Evolutionary conservation across 768 basidiomycete species (phyloP).

Genomic region (Porpolomopsis calyptriformis): DNA sequence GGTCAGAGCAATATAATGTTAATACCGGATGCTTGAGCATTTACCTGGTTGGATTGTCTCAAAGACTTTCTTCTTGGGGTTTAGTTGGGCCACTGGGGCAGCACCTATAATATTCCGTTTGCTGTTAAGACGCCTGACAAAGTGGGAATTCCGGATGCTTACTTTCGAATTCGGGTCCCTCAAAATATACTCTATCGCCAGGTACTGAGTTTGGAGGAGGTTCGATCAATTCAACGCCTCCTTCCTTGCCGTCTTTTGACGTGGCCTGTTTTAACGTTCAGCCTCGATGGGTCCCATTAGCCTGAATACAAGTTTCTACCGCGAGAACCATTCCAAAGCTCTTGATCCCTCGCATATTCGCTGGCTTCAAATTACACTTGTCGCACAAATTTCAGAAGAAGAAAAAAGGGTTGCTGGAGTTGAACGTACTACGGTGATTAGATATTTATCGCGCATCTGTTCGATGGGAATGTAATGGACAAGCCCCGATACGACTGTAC

Average conservation of each 20-base stretch:
- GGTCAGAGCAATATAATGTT: background rate
- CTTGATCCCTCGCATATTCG: constrained; percentile 94
- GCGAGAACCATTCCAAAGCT: constrained; percentile 97
- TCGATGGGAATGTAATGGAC: constrained; percentile 96
- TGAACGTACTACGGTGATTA: constrained; percentile 66
- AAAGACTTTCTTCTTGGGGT: constrained; percentile 99
- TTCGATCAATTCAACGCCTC: constrained; percentile 82
- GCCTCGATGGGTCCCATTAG: background rate
- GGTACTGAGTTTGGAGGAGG: constrained; percentile 81
- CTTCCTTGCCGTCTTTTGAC: constrained; percentile 82
- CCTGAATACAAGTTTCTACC: constrained; percentile 32
- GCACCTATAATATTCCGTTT: constrained; percentile 28
- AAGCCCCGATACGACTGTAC: constrained; percentile 93
- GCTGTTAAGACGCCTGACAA: background rate
- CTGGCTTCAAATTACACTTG: constrained; percentile 91
- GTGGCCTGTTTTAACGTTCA: constrained; percentile 49
- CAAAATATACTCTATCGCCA: constrained; percentile 92
- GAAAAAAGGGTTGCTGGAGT: background rate
- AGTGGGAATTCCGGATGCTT: constrained; percentile 16
- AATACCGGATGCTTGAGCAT: constrained; percentile 8
- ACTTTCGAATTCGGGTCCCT: constrained; percentile 82
- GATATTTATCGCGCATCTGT: constrained; percentile 73
- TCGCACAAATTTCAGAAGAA: constrained; percentile 1
- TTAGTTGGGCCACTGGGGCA: constrained; percentile 71
- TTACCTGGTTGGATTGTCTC: constrained; percentile 89